Evolutionary conservation across 2,329 filamentous ascomycete genomes (phyloP), one percentile per base, ranked within the genome.

Genomic region (Colletotrichum kahawae): DNA sequence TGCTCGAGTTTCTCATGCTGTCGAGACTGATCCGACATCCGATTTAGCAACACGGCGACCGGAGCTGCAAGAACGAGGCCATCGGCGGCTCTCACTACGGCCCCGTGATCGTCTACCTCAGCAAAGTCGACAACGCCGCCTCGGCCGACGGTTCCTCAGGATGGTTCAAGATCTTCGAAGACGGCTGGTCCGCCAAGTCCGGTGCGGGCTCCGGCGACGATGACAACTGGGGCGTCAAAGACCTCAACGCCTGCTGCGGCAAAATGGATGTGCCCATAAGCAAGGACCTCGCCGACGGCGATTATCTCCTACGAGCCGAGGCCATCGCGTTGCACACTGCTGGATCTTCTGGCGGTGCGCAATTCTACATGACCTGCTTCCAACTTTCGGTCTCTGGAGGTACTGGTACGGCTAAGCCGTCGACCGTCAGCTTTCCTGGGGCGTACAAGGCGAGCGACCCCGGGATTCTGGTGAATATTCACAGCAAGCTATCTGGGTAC

Each of bases 81-180:
- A 89, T 91, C 67, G 89, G 89, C 34, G 89, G 89, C 38, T 85
- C 85, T 54, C 89, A 91, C 81, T 89, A 87, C 78, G 88, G 89
- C 12, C 89, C 89, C 2, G 88, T 90, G 38, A 85, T 89, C 64
- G 84, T 89, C 1, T 90, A 90, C 80, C 83, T 90, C 70, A 85
- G 85, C 79, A 86, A 88, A 77, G 89, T 91, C 24, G 75, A 82
- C 31, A 85, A 90, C 78, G 85, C 89, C 5, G 80, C 84, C 36
- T 85, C 82, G 0, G 87, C 88, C 62, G 83, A 85, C 72, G 85
- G 86, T 13, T 82, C 83, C 2, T 79, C 82, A 4, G 80, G 82
- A 5, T 90, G 87, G 87, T 90, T 90, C 84, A 91, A 91, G 83
- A 85, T 90, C 75, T 88, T 85, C 77, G 84, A 88, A 74, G 84